Percentiles rank a stretch among this genome's conserved stretches.
Conservation (phyloP, 1,139 yeast species). For the Sugiyamaella japonica region DNA sequence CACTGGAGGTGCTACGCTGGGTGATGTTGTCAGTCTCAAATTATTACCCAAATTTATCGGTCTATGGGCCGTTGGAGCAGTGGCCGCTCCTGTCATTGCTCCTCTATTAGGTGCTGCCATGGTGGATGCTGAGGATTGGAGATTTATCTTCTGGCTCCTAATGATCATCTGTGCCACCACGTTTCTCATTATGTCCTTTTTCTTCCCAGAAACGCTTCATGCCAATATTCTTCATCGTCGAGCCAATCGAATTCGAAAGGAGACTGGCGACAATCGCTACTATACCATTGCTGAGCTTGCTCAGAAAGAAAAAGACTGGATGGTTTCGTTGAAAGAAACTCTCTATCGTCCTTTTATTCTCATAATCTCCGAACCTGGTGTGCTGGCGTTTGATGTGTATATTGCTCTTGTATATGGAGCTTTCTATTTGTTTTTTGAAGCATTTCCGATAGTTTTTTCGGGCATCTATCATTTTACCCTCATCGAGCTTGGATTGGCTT, state of each 20-base stretch:
- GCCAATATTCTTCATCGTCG: slow-evolving; percentile 49
- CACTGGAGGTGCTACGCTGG: slow-evolving; percentile 80
- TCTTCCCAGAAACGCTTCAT: slow-evolving; percentile 55
- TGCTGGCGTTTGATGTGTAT: slow-evolving; percentile 45
- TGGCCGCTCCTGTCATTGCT: slow-evolving; percentile 58
- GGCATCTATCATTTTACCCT: slow-evolving; percentile 49
- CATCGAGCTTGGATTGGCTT: slow-evolving; percentile 51
- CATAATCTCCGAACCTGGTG: slow-evolving; percentile 38
- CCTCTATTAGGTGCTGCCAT: slow-evolving; percentile 65
- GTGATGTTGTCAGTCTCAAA: slow-evolving; percentile 47
- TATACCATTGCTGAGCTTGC: slow-evolving; percentile 30
- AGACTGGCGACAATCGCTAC: slow-evolving; percentile 50
- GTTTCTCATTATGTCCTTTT: slow-evolving; percentile 40
- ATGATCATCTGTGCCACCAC: slow-evolving; percentile 44
- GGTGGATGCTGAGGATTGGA: slow-evolving; percentile 40
- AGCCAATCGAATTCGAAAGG: slow-evolving; percentile 49
- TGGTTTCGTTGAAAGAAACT: slow-evolving; percentile 44
- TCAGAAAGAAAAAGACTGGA: slow-evolving; percentile 16
- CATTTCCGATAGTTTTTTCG: slow-evolving; percentile 55
- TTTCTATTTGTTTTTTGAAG: slow-evolving; percentile 59
- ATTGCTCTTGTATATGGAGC: slow-evolving; percentile 55
- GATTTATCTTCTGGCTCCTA: slow-evolving; percentile 51
- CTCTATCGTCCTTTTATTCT: slow-evolving; percentile 48
- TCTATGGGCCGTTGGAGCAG: slow-evolving; percentile 54
- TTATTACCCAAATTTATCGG: slow-evolving; percentile 42